Evolutionary conservation across 345 rosid species (phyloP), one percentile per base, ranked within the genome.

Genomic region (Syzygium oleosum): DNA sequence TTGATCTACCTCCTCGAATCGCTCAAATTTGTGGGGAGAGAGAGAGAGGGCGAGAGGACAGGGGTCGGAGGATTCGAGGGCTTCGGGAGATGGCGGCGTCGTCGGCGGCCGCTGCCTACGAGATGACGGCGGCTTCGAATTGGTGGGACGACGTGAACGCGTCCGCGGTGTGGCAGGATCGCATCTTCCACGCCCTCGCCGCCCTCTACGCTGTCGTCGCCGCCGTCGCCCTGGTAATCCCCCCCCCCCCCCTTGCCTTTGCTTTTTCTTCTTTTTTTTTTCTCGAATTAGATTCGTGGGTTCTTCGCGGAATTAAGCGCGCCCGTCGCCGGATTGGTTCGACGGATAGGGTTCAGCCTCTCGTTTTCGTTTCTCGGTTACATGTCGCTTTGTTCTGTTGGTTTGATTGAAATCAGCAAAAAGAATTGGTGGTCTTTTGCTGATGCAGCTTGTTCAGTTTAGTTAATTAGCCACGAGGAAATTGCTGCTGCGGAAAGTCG

Each of bases 131-230:
- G 61, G 95, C 96, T 65, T 88, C 90, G 91, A 91, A 52, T 88
- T 96, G 96, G 98, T 97, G 99, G 99, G 88, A 95, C 3, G 92
- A 93, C 52, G 88, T 95, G 14, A 96, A 97, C 43, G 90, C 92
- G 53, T 97, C 98, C 27, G 88, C 89, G 88, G 55, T 92, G 53
- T 97, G 99, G 98, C 99, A 97, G 92, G 98, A 95, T 91, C 96
- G 97, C 88, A 91, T 95, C 91, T 97, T 97, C 85, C 95, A 94
- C 89, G 55, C 77, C 38, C 99, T 96, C 63, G 91, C 99, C 89
- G 91, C 87, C 59, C 95, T 95, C 53, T 96, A 95, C 88, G 96
- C 94, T 51, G 65, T 93, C 85, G 99, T 97, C 53, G 95, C 99
- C 54, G 89, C 80, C 61, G 94, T 95, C 19, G 98, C 99, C 87